Conservation (phyloP, 352 stramenopile species). For the Globisporangium solare region DNA sequence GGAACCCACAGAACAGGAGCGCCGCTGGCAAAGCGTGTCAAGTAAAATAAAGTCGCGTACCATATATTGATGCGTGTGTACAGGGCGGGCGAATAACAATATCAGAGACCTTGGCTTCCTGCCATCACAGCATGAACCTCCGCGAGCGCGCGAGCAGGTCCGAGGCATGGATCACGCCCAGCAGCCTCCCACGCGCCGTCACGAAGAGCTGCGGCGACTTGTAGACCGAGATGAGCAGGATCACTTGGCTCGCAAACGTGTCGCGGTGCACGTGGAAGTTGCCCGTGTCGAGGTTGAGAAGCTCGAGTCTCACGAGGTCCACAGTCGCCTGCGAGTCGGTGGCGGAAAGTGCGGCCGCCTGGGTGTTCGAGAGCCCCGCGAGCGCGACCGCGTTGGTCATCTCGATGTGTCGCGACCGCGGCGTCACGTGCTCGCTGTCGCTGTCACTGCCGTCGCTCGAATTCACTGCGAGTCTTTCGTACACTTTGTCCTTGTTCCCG, state of each 20-base stretch:
- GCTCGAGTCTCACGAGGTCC: slow-evolving; percentile 54
- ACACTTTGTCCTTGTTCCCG: neutral
- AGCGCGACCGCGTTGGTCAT: slow-evolving; percentile 15
- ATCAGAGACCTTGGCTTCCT: too few species aligned
- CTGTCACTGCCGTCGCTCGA: neutral
- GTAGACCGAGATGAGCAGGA: slow-evolving; percentile 78
- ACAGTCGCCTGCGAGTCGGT: slow-evolving; percentile 30
- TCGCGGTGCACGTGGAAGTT: slow-evolving; percentile 70
- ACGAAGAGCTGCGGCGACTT: slow-evolving; percentile 74
- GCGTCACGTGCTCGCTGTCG: slow-evolving; percentile 9
- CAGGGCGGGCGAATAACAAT: too few species aligned
- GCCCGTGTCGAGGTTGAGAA: slow-evolving; percentile 56
- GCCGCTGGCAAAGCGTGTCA: slow-evolving; percentile 3
- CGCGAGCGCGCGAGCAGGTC: slow-evolving; percentile 62
- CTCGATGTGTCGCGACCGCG: slow-evolving; percentile 18
- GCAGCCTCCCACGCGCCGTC: slow-evolving; percentile 60
- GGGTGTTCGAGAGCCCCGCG: slow-evolving; percentile 24
- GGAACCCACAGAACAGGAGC: neutral
- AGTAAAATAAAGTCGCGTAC: neutral
- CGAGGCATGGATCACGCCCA: slow-evolving; percentile 64
- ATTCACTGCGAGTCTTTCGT: neutral
- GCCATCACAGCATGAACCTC: slow-evolving; percentile 39
- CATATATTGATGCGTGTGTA: too few species aligned
- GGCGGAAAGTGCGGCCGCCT: slow-evolving; percentile 25
- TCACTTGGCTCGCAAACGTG: slow-evolving; percentile 63